Base-by-base conservation (phyloP, 202 grass and related monocot genomes). In the Panicum virgatum region DNA sequence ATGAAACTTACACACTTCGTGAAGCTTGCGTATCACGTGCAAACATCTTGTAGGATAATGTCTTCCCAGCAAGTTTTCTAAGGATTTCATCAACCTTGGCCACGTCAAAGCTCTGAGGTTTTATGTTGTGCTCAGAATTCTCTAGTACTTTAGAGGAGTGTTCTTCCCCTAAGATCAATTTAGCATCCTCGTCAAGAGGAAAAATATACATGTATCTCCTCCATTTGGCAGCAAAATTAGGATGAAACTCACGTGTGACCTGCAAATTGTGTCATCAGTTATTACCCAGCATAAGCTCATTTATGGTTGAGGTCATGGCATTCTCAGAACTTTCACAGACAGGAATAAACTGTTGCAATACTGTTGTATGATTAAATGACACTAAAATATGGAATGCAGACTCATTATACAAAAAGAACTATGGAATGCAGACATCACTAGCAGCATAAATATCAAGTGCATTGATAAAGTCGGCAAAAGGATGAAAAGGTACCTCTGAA, bases 151-250 rank as follows among this genome's bases (percentile, higher is more conserved):
- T 66, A 62, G 80, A 43, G 40, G 72, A 73, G 7, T 82, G 40
- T 19, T 74, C 82, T 70, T 83, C 42, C 52, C 47, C 85, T 51
- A 62, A 70, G n/a, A 64, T 77, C 80, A 65, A 82, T 72, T 50
- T 53, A 66, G 20, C 65, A 62, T 88, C 79, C 40, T 84, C 72
- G 25, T 91, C 77, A 60, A 98, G 92, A 45, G 95, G 92, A 74
- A 98, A 94, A 64, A 98, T 94, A 87, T 98, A 98, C 54, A 94
- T n/a, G 84, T 95, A 98, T 61, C 44, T 78, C 73, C 95, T 94
- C 95, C 92, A 98, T 90, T 93, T 95, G 62, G 92, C 95, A 74
- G 88, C 26, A 94, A 98, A 98, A 86, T 95, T 98, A 66, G 95
- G 95, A 85, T 98, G 95, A 82, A 98, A 98, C 86, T 80, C 79